Conservation (phyloP, 2,329 filamentous ascomycete species). For the Rhynchosporium secalis region DNA sequence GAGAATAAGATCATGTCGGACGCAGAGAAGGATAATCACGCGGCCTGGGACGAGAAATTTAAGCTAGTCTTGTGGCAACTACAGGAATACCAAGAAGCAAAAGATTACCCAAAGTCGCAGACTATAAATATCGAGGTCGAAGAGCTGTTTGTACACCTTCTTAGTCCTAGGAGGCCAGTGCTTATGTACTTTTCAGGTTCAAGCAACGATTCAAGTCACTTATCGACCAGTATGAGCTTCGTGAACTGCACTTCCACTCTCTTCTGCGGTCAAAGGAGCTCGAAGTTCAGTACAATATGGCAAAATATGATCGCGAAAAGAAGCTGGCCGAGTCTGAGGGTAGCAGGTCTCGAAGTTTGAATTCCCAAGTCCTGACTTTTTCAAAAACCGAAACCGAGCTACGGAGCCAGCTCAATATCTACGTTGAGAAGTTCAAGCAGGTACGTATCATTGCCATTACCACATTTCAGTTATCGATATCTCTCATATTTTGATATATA, state of each 20-base stretch:
- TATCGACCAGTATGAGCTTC: slow-evolving; percentile 93
- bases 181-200: slow-evolving; percentile 60
- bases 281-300: slow-evolving; percentile 89
- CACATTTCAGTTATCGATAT: slow-evolving; percentile 13
- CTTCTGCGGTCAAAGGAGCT: slow-evolving; percentile 92
- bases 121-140: slow-evolving; percentile 85
- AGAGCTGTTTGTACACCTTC: slow-evolving; percentile 62
- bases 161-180: not conserved
- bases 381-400: slow-evolving; percentile 95
- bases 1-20: slow-evolving; percentile 93
- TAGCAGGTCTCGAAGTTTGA: slow-evolving; percentile 78
- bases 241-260: slow-evolving; percentile 91
- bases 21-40: slow-evolving; percentile 77
- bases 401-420: slow-evolving; percentile 93
- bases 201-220: slow-evolving; percentile 91
- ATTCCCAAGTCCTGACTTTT: slow-evolving; percentile 89
- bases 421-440: slow-evolving; percentile 99
- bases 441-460: slow-evolving; percentile 52
- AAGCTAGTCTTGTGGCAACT: slow-evolving; percentile 79
- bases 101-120: slow-evolving; percentile 78
- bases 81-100: slow-evolving; percentile 84
- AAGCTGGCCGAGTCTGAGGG: slow-evolving; percentile 83
- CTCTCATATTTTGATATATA: slow-evolving; percentile 1
- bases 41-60: slow-evolving; percentile 82
- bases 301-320: slow-evolving; percentile 85